These are phyloP conservation scores for Fusarium metavorans DNA, from an alignment of 2,329 filamentous ascomycete genomes.

Conservation along the genomic window DNA sequence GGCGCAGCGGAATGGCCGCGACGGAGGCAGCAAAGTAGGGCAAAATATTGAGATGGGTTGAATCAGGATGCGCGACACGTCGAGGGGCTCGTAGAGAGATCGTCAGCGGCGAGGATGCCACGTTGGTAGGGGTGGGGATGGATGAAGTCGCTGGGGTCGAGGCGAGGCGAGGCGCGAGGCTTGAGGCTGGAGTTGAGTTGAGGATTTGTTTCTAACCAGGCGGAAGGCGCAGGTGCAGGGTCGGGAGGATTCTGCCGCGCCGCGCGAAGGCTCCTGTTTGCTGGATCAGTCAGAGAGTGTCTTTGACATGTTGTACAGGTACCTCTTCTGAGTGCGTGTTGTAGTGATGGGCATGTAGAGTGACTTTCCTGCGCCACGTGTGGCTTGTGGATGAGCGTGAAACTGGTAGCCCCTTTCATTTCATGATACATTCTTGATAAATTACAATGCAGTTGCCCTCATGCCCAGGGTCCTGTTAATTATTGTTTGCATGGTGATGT, in stretches of 20 bases:
- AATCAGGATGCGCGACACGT: conserved; percentile 32
- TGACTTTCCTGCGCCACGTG: conserved; percentile 21
- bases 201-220: conserved; percentile 28
- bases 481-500: neutral
- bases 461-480: neutral
- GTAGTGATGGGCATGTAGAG: neutral
- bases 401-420: neutral
- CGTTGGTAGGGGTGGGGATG: conserved; percentile 22
- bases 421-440: neutral
- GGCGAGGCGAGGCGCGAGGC: conserved; percentile 31
- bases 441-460: neutral
- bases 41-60: conserved; percentile 17
- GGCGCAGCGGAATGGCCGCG: conserved; percentile 53
- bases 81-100: conserved; percentile 9
- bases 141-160: conserved; percentile 6
- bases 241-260: conserved; percentile 43
- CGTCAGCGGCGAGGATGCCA: conserved; percentile 25
- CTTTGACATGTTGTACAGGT: conserved; percentile 9
- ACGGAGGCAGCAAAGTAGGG: conserved; percentile 45
- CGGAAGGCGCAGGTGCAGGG: conserved; percentile 14
- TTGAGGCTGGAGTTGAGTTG: conserved; percentile 27
- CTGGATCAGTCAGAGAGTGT: conserved; percentile 20
- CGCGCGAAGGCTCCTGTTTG: conserved; percentile 32
- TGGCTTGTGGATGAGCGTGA: conserved; percentile 12
- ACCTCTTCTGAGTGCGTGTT: neutral